Percentiles rank a stretch among this genome's conserved stretches.
Conservation (phyloP, 768 basidiomycete species). For the Hygrophorus pudorinus region DNA sequence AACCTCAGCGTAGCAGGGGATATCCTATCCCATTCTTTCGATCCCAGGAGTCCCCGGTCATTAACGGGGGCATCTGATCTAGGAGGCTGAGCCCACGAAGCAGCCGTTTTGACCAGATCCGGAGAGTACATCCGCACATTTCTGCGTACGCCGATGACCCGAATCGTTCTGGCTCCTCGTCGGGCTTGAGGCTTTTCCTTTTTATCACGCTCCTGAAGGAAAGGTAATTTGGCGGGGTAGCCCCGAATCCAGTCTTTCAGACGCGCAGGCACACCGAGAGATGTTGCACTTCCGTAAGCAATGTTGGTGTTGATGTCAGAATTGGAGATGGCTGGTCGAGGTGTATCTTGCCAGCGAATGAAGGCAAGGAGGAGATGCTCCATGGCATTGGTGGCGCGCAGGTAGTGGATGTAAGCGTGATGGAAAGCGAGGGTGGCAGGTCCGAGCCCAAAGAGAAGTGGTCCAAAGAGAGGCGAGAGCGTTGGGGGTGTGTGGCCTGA, state of each 20-base stretch:
- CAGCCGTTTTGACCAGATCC: conserved; percentile 66
- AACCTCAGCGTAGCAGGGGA: conserved; percentile 51
- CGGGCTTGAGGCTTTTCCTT: conserved; percentile 53
- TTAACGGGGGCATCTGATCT: conserved; percentile 11
- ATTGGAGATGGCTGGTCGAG: conserved; percentile 22
- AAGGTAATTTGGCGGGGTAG: conserved; percentile 73
- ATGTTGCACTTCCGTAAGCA: conserved; percentile 39
- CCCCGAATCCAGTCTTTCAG: conserved; percentile 88
- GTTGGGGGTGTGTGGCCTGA: conserved; percentile 90
- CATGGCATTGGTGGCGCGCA: conserved; percentile 76
- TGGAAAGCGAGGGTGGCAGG: conserved; percentile 39
- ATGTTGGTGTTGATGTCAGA: conserved; percentile 21
- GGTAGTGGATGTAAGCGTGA: conserved; percentile 50
- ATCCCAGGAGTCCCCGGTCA: conserved; percentile 39
- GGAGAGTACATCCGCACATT: conserved; percentile 83
- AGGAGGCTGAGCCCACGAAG: conserved; percentile 34
- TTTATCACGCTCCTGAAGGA: conserved; percentile 39
- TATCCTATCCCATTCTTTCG: conserved; percentile 74
- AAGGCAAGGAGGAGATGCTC: conserved; percentile 91
- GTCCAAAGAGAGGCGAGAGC: conserved; percentile 82
- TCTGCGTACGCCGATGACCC: conserved; percentile 66
- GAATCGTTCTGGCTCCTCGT: conserved; percentile 66
- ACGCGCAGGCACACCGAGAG: conserved; percentile 70
- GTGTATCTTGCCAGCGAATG: conserved; percentile 72
- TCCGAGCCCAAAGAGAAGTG: conserved; percentile 77